phyloP scores from a whole-genome alignment of 2,329 filamentous ascomycete species.

The Hyphodiscus sp. region DNA sequence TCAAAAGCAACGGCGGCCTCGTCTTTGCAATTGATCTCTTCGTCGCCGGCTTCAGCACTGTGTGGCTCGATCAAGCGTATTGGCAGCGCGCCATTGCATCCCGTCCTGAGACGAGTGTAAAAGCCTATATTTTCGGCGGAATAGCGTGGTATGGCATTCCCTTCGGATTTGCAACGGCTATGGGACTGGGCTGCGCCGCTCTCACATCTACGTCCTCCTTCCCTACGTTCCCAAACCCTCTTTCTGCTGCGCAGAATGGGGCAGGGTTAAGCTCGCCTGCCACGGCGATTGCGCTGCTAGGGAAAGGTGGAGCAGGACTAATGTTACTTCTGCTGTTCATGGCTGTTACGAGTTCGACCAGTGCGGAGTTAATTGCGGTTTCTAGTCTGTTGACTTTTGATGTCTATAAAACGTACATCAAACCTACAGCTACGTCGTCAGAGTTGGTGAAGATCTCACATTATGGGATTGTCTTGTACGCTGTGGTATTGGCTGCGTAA shows the following conservation, averaged over 20 bases:
- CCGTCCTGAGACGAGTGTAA: constrained; percentile 34
- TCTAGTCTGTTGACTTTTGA: constrained; percentile 35
- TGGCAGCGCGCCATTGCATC: constrained; percentile 40
- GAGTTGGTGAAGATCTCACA: constrained; percentile 31
- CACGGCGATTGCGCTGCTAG: constrained; percentile 32
- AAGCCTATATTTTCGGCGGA: constrained; percentile 37
- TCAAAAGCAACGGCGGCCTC: background rate
- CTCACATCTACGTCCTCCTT: constrained; percentile 23
- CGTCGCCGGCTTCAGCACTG: constrained; percentile 32
- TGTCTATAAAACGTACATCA: constrained; percentile 35
- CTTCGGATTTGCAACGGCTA: constrained; percentile 32
- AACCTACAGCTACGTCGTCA: constrained; percentile 27
- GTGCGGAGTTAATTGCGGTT: constrained; percentile 38
- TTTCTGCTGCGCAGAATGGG: constrained; percentile 27
- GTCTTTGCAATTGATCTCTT: constrained; percentile 25
- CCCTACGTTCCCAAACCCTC: constrained; percentile 29
- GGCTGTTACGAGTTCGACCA: constrained; percentile 39
- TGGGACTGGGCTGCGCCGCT: constrained; percentile 32
- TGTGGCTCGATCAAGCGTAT: constrained; percentile 38
- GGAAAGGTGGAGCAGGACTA: constrained; percentile 31
- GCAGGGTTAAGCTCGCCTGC: constrained; percentile 30
- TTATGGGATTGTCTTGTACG: constrained; percentile 30
- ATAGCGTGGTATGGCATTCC: constrained; percentile 35
- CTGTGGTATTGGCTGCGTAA: constrained; percentile 27
- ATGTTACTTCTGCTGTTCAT: constrained; percentile 40